These are phyloP conservation scores for Endocladia muricata DNA, from an alignment of 31 red algal genomes.

Conservation along the genomic window DNA sequence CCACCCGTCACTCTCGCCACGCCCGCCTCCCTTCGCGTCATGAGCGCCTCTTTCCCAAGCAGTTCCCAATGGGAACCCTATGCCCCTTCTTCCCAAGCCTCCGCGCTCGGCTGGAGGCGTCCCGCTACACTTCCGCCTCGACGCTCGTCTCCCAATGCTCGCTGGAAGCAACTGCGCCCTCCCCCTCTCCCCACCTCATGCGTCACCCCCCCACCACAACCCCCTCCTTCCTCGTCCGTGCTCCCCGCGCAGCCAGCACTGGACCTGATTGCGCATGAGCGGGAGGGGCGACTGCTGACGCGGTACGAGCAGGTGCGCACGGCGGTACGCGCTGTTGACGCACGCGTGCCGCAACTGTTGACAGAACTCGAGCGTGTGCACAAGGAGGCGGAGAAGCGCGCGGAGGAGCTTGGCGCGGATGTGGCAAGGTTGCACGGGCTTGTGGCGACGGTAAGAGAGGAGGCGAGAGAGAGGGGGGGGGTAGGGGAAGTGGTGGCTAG, in stretches of 20 bases:
- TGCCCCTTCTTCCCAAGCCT: slow-evolving; percentile 27
- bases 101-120: slow-evolving; percentile 33
- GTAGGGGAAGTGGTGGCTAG: too few species aligned
- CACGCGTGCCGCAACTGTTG: background rate
- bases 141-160: background rate
- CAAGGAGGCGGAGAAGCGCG: background rate
- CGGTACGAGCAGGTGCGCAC: background rate
- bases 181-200: background rate
- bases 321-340: background rate
- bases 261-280: background rate
- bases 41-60: slow-evolving; percentile 48
- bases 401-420: background rate
- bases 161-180: background rate
- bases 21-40: background rate
- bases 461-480: background rate
- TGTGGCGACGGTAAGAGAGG: background rate
- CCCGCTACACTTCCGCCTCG: slow-evolving; percentile 12
- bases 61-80: slow-evolving; percentile 37
- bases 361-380: background rate
- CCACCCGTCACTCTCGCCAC: background rate
- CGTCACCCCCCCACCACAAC: background rate
- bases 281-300: background rate
- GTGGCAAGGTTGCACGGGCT: background rate
- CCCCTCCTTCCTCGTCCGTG: background rate
- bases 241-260: background rate